Base-by-base conservation (phyloP, 331 rosid genomes). In the Erythrophleum ivorense region DNA sequence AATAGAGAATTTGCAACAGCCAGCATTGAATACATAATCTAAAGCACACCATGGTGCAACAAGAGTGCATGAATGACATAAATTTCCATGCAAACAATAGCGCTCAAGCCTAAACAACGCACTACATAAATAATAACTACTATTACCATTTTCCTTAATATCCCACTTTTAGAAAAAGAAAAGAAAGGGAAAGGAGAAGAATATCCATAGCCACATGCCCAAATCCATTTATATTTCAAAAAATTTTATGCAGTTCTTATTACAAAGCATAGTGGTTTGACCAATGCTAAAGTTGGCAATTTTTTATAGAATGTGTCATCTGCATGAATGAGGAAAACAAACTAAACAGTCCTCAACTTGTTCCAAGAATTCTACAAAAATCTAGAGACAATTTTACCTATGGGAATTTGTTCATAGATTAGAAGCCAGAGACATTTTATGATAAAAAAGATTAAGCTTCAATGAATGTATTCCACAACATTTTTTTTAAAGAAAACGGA, bases 21-120 rank as follows among this genome's bases (percentile, higher is more conserved):
- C 29, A 66, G 18, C 58, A 81, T 8, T 65, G 16, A 38, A 71
- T 55, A 54, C 64, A 70, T 62, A 19, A 21, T 52, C 67, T 38
- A 54, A 63, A 71, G 62, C 41, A 41, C 31, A 72, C 53, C 4
- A 1, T 5, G 9, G 79, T 24, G 41, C 36, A 75, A 21, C 36
- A 82, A 63, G 48, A 34, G 31, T 36, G 65, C 81, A 73, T 57
- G 69, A 54, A 50, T 11, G 24, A 45, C 55, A 68, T 70, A 12
- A 71, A 72, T 49, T 34, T 73, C 21, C 14, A 49, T 14, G 60
- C 45, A 29, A 71, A 71, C 21, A 48, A 14, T 49, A 29, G 76
- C 7, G 12, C 43, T 7, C 59, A 29, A 48, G 19, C 45, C 43
- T 12, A 15, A 24, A 71, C 14, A 49, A 19, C 7, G 2, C 14